These are phyloP conservation scores for Trichoderma sp. DNA, from an alignment of 2,329 filamentous ascomycete species.

Conservation along the genomic window DNA sequence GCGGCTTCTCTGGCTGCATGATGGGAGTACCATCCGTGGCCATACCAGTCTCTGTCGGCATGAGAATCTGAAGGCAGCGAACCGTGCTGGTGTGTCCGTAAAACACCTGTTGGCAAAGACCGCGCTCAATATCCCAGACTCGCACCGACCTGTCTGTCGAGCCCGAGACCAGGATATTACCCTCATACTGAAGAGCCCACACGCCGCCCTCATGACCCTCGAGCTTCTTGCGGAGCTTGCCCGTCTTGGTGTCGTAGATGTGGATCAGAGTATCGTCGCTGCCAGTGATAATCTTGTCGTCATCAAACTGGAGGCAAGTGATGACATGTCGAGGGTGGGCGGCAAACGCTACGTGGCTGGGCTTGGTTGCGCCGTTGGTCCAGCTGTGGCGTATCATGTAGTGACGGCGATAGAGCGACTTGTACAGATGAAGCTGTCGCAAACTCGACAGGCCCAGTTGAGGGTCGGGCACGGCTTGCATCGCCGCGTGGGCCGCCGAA, in stretches of 20 bases:
- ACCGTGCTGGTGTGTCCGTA: slow-evolving; percentile 98
- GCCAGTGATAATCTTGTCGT: slow-evolving; percentile 96
- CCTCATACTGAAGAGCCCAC: slow-evolving; percentile 96
- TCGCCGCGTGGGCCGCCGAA: slow-evolving; percentile 83
- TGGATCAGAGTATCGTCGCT: slow-evolving; percentile 98
- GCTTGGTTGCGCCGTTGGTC: slow-evolving; percentile 84
- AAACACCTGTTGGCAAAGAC: slow-evolving; percentile 91
- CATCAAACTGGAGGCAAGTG: slow-evolving; percentile 95
- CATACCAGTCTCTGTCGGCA: slow-evolving; percentile 77
- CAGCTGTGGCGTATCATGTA: slow-evolving; percentile 88
- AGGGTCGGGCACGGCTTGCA: slow-evolving; percentile 77
- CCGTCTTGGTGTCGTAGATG: slow-evolving; percentile 96
- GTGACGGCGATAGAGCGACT: slow-evolving; percentile 92
- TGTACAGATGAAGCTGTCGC: slow-evolving; percentile 87
- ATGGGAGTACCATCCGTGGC: slow-evolving; percentile 70
- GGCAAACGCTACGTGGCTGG: slow-evolving; percentile 91
- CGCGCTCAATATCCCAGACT: slow-evolving; percentile 98
- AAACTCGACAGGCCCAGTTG: slow-evolving; percentile 76
- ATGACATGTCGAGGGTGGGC: slow-evolving; percentile 96
- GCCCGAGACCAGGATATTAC: slow-evolving; percentile 91
- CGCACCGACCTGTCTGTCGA: slow-evolving; percentile 96
- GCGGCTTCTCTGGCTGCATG: slow-evolving; percentile 89
- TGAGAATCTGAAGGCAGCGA: slow-evolving; percentile 89
- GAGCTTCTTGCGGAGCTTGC: slow-evolving; percentile 77
- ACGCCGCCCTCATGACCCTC: slow-evolving; percentile 96